These are phyloP conservation scores for Aspergillus avenaceus DNA, from an alignment of 495 filamentous ascomycete species.

Conservation along the genomic window DNA sequence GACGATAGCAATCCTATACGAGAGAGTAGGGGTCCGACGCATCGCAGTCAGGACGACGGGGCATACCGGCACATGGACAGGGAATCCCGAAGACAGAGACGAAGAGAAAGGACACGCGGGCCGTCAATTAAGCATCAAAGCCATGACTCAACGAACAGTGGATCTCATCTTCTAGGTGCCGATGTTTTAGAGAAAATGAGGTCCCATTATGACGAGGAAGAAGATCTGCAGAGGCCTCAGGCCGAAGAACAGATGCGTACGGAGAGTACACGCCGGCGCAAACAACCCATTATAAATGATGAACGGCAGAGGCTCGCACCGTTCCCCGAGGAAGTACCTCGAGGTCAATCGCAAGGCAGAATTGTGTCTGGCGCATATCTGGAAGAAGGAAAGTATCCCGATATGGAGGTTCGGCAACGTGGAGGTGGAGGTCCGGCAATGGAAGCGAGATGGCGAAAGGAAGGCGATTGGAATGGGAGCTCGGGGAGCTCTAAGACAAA, in stretches of 20 bases:
- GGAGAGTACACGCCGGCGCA: conserved; percentile 33
- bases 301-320: conserved; percentile 21
- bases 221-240: conserved; percentile 16
- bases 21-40: conserved; percentile 1
- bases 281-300: conserved; percentile 26
- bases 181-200: conserved; percentile 61
- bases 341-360: conserved; percentile 48
- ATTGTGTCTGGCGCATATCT: conserved; percentile 65
- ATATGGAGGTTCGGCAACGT: conserved; percentile 35
- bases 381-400: conserved; percentile 56
- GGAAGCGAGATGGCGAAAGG: conserved; percentile 24
- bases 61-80: conserved; percentile 11
- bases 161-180: conserved; percentile 37
- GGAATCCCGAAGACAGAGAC: conserved; percentile 3
- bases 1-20: conserved; percentile 5
- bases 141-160: conserved; percentile 36
- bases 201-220: conserved; percentile 46
- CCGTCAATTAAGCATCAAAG: conserved; percentile 33
- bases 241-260: conserved; percentile 31
- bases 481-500: conserved; percentile 11
- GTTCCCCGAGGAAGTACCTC: conserved; percentile 25
- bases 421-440: conserved; percentile 31
- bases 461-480: conserved; percentile 33
- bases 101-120: conserved; percentile 20
- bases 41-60: conserved; percentile 6